Evolutionary conservation across 2,329 filamentous ascomycete species (phyloP), one percentile per base, ranked within the genome.

Genomic region (Botryotinia convoluta): DNA sequence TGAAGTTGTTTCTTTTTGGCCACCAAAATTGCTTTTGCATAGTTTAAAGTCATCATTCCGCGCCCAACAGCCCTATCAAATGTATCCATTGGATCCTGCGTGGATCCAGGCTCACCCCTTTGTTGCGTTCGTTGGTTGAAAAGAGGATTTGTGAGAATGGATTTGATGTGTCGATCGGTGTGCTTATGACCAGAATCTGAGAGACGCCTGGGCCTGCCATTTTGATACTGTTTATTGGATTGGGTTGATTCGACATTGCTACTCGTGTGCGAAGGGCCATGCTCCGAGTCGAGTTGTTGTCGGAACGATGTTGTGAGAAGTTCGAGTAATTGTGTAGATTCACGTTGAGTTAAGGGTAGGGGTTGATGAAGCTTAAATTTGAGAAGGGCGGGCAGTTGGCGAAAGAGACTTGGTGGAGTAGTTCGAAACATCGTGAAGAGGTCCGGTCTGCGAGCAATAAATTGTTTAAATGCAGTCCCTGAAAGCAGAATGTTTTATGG

Each of bases 251-350:
- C 26, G 32, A 39, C 26, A 42, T 69, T 57, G 26, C n/a, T 44
- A 63, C 18, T 29, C 86, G 86, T 45, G 22, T 63, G 35, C 45
- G 62, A 64, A n/a, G 74, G 73, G 5, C 65, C 73, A 81, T 91
- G 86, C 74, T 87, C 86, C 71, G 83, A 84, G 77, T 92, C 89
- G 60, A 92, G 85, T 74, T 91, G 88, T 68, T 85, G 84, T 76
- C 88, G 85, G 80, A 92, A 92, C 20, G 89, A 91, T 59, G 84
- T 85, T 35, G 88, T 91, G 75, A 92, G 85, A 32, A 89, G 84
- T 71, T 83, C 85, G 59, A 92, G 85, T 12, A 92, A 83, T 77
- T 88, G 86, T 75, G 88, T 84, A 26, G 87, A 89, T 78, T 92
- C 88, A 73, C 85, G 85, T 7, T 85, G 83, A 39, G 85, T 88